Evolutionary conservation across 768 basidiomycete species (phyloP), one percentile per base, ranked within the genome.

Genomic region (Mycena maculata): DNA sequence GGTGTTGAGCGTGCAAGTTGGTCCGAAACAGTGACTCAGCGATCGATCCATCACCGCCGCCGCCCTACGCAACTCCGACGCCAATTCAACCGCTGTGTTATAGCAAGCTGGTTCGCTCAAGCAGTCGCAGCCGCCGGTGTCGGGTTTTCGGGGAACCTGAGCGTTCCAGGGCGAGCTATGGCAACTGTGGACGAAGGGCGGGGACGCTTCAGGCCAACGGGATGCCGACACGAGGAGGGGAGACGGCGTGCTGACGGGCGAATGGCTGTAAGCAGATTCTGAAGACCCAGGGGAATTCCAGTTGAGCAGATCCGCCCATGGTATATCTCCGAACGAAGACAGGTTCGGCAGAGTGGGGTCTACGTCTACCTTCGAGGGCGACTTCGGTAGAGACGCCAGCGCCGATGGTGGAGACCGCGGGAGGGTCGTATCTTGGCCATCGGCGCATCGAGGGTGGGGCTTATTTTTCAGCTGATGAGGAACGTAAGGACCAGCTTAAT

Each of bases 11-110:
- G 73, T 67, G 67, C 84, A 85, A 49, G 68, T 75, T 1, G 76
- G 74, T 25, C 81, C 81, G 48, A 80, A 70, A 36, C 77, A 80
- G 72, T 84, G 82, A 55, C 72, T 78, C 15, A 84, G 71, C 18
- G 85, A 85, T 42, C 81, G 85, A 13, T 82, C 79, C 42, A 91
- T 83, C 41, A 85, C 78, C 57, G 88, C 82, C 13, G 86, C 84
- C 13, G 88, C 88, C 70, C 84, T 87, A 25, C 89, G 83, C 23
- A 92, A 82, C 55, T 88, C 82, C 31, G 90, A 77, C 2, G 89
- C 90, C n/a, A 92, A 79, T 70, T 92, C 89, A 13, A 91, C 82
- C 23, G 89, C 79, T n/a, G 83, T 84, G 60, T 79, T 86, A 72
- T 91, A 90, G 70, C 79, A 85, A 22, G 80, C 71, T 11, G 82